Evolutionary conservation across 2,329 filamentous ascomycete genomes (phyloP).

Genomic region (Fusarium palustre): DNA sequence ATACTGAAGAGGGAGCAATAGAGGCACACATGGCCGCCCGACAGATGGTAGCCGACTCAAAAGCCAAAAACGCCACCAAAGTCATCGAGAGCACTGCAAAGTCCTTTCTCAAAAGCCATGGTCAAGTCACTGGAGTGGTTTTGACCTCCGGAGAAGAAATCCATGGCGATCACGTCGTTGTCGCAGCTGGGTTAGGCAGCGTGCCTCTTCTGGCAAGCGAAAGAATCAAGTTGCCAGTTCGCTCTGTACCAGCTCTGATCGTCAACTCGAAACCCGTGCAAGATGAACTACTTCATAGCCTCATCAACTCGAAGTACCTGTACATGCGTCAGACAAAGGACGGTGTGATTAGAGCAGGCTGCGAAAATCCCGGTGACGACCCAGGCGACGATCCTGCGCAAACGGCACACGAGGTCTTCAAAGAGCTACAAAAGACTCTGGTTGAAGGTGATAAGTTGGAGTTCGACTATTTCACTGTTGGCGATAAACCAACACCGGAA

Average conservation of each 20-base stretch:
- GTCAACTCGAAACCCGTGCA: slow-evolving; percentile 24
- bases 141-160: slow-evolving; percentile 8
- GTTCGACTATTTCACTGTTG: slow-evolving; percentile 25
- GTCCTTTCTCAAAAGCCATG: background rate
- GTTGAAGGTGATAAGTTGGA: background rate
- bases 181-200: slow-evolving; percentile 29
- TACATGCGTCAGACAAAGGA: slow-evolving; percentile 30
- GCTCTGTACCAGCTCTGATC: slow-evolving; percentile 14
- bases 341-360: slow-evolving; percentile 21
- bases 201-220: slow-evolving; percentile 11
- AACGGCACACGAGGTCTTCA: slow-evolving; percentile 19
- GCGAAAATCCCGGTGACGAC: slow-evolving; percentile 27
- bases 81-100: background rate
- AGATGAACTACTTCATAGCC: background rate
- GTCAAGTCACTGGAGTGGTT: background rate
- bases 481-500: slow-evolving; percentile 23
- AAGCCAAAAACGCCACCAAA: background rate
- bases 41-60: slow-evolving; percentile 24
- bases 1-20: slow-evolving; percentile 26
- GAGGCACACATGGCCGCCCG: slow-evolving; percentile 28
- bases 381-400: slow-evolving; percentile 23
- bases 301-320: slow-evolving; percentile 26
- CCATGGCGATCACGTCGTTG: slow-evolving; percentile 9
- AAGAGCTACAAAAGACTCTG: slow-evolving; percentile 1
- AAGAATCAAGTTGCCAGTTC: slow-evolving; percentile 5